Conservation (phyloP, 2,329 filamentous ascomycete genomes). For the Fusarium praegraminearum region DNA sequence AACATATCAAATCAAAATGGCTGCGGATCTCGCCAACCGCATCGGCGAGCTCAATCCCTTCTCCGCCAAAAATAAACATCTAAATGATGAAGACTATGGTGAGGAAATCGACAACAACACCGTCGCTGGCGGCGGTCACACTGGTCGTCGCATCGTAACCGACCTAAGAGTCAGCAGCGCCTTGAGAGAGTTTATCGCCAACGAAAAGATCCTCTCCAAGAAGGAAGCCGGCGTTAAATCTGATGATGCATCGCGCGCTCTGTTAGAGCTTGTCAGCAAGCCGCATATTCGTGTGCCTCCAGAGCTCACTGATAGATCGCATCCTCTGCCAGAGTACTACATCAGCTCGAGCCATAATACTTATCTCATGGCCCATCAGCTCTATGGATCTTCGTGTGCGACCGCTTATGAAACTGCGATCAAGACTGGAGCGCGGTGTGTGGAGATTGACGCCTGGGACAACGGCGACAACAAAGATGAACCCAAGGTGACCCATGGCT, state of each 20-base stretch:
- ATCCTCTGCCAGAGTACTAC: constrained; percentile 76
- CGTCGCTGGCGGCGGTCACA: constrained; percentile 71
- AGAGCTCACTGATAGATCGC: constrained; percentile 66
- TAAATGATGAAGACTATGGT: constrained; percentile 53
- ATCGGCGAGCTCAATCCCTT: constrained; percentile 51
- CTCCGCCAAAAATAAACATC: constrained; percentile 40
- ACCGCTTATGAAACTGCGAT: constrained; percentile 73
- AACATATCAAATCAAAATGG: constrained; percentile 23
- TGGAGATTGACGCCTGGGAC: constrained; percentile 82
- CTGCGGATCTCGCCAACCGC: constrained; percentile 48
- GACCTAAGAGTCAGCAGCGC: constrained; percentile 70
- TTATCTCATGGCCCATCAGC: constrained; percentile 76
- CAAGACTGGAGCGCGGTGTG: constrained; percentile 72
- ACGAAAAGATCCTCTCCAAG: constrained; percentile 63
- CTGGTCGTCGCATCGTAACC: constrained; percentile 61
- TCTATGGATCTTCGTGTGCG: constrained; percentile 72
- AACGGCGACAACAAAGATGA: constrained; percentile 69
- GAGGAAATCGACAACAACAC: constrained; percentile 53
- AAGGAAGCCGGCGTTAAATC: constrained; percentile 61
- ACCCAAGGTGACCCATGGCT: constrained; percentile 78
- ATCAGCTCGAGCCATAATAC: constrained; percentile 81
- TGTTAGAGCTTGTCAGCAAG: constrained; percentile 66
- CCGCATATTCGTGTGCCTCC: constrained; percentile 69
- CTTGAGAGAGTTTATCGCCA: constrained; percentile 66
- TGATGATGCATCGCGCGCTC: constrained; percentile 55